Percentiles rank a stretch among this genome's conserved stretches.
Conservation (phyloP, 169 alveolate genomes). For the Plasmodium blacklocki region DNA sequence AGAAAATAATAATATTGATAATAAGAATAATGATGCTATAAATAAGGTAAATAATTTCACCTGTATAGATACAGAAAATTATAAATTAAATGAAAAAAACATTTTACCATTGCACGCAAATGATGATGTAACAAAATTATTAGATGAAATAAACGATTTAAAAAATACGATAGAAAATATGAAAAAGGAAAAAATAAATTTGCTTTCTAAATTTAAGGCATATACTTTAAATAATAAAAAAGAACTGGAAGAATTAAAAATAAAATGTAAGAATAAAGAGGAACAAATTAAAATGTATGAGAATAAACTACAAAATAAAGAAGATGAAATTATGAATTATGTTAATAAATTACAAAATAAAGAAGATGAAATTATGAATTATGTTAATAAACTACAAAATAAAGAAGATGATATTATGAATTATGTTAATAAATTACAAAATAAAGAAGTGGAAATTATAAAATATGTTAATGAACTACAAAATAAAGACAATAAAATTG, state of each 20-base stretch:
- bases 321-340: neutral
- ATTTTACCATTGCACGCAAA: neutral
- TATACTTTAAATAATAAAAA: conserved; percentile 62
- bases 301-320: conserved; percentile 1
- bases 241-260: conserved; percentile 36
- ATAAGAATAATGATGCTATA: neutral
- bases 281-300: conserved; percentile 5
- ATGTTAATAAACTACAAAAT: neutral
- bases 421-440: neutral
- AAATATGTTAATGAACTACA: neutral
- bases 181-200: conserved; percentile 66
- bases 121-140: neutral
- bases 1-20: neutral
- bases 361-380: neutral
- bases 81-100: neutral
- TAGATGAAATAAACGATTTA: conserved; percentile 14
- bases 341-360: neutral
- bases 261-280: conserved; percentile 21
- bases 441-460: neutral
- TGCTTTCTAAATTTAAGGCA: conserved; percentile 57
- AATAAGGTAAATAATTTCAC: neutral
- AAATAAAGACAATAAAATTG: conserved; percentile 22
- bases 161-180: conserved; percentile 33
- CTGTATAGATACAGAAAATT: neutral
- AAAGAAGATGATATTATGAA: conserved; percentile 1